Evolutionary conservation across 1,284 basidiomycete genomes (phyloP).

Genomic region (Fomes fomentarius): DNA sequence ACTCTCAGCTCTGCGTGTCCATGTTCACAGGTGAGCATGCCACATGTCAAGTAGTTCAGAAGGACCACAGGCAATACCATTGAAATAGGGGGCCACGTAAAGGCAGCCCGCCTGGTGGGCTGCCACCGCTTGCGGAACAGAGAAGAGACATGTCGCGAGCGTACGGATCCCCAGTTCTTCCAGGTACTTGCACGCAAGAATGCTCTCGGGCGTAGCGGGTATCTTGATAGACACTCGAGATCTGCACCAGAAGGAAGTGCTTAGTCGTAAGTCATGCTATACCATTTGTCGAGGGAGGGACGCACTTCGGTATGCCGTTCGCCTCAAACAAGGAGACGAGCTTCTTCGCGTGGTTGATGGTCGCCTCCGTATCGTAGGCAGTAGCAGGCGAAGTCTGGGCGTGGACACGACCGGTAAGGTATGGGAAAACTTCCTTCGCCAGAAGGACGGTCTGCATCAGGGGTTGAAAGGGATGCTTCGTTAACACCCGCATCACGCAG

Average conservation of each 20-base stretch:
- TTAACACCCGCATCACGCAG: too few relatives aligned
- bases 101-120: slow-evolving; percentile 50
- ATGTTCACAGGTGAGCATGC: background rate
- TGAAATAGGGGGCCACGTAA: slow-evolving; percentile 54
- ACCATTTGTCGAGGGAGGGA: background rate
- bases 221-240: slow-evolving; percentile 56
- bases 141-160: slow-evolving; percentile 51
- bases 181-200: slow-evolving; percentile 48
- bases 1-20: slow-evolving; percentile 45
- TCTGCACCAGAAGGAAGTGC: slow-evolving; percentile 26
- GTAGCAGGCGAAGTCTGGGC: slow-evolving; percentile 48
- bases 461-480: too few relatives aligned
- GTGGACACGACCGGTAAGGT: slow-evolving; percentile 49
- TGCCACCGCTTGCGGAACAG: slow-evolving; percentile 48
- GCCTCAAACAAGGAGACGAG: slow-evolving; percentile 47
- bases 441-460: slow-evolving; percentile 45
- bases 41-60: slow-evolving; percentile 44
- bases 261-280: background rate
- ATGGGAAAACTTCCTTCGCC: slow-evolving; percentile 47
- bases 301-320: slow-evolving; percentile 37
- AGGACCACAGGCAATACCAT: slow-evolving; percentile 37
- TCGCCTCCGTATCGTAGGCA: slow-evolving; percentile 47
- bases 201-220: slow-evolving; percentile 48
- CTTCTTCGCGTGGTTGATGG: slow-evolving; percentile 48
- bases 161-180: slow-evolving; percentile 46